Conservation (phyloP, 176 grass and related monocot species). For the Lolium perenne region DNA sequence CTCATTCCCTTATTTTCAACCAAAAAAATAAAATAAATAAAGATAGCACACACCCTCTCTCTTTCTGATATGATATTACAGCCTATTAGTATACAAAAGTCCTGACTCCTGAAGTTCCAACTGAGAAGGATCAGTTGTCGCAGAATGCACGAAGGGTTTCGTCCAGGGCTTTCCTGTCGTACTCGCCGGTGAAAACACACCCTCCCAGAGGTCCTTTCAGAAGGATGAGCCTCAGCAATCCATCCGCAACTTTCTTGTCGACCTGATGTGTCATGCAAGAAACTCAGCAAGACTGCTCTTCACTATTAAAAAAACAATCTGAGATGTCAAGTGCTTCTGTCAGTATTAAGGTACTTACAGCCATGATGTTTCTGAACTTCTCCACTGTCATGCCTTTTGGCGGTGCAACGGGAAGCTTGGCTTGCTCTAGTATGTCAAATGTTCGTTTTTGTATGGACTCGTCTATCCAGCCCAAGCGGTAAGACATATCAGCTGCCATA, state of each 20-base stretch:
- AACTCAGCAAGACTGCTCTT: slow-evolving; percentile 26
- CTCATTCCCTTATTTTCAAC: slow-evolving; percentile 32
- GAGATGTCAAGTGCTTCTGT: slow-evolving; percentile 38
- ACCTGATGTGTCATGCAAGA: slow-evolving; percentile 55
- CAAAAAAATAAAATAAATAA: slow-evolving; percentile 23
- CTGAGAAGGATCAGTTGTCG: slow-evolving; percentile 51
- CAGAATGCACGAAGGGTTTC: slow-evolving; percentile 87
- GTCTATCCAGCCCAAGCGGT: slow-evolving; percentile 94
- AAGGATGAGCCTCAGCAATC: slow-evolving; percentile 90
- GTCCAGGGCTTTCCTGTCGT: slow-evolving; percentile 78
- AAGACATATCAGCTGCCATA: slow-evolving; percentile 96
- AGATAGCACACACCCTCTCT: background rate
- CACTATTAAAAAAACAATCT: background rate
- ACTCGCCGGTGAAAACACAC: slow-evolving; percentile 94
- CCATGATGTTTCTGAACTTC: slow-evolving; percentile 88
- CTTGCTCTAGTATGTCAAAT: slow-evolving; percentile 67
- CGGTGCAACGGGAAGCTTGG: slow-evolving; percentile 82
- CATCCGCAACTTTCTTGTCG: slow-evolving; percentile 99
- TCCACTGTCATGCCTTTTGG: slow-evolving; percentile 87
- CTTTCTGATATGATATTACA: slow-evolving; percentile 23
- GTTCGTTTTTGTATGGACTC: slow-evolving; percentile 62
- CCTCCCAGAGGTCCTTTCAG: slow-evolving; percentile 83
- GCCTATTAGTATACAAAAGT: slow-evolving; percentile 49
- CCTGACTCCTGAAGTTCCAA: background rate
- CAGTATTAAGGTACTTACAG: slow-evolving; percentile 65